phyloP scores from a whole-genome alignment of 2,329 filamentous ascomycete species.

The Scortechinia acanthostroma region DNA sequence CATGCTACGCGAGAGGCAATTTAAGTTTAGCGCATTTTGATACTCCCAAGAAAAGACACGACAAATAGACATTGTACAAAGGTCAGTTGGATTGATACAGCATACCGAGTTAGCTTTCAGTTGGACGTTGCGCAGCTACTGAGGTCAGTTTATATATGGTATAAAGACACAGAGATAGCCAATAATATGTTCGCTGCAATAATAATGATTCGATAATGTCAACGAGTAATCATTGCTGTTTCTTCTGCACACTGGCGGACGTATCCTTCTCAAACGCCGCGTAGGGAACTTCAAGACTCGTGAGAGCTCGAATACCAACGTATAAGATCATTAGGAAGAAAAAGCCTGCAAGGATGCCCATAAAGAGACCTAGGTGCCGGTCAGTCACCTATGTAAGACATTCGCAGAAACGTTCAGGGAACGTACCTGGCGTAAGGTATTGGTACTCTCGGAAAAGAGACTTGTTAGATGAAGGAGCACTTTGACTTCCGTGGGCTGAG shows the following conservation, averaged over 20 bases:
- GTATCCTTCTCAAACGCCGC: conserved; percentile 2
- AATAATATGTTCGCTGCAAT: too few relatives aligned
- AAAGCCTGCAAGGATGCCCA: not conserved
- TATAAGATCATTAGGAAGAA: not conserved
- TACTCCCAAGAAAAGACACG: too few relatives aligned
- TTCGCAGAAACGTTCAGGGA: not conserved
- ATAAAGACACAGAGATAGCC: too few relatives aligned
- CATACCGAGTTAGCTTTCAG: too few relatives aligned
- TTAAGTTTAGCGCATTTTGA: too few relatives aligned
- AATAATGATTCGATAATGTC: not conserved
- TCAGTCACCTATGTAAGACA: not conserved
- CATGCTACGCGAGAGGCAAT: too few relatives aligned
- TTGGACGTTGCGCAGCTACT: too few relatives aligned
- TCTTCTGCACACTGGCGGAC: not conserved
- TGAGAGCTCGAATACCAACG: not conserved
- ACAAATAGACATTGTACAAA: too few relatives aligned
- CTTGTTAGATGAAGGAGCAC: not conserved
- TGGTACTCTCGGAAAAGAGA: not conserved
- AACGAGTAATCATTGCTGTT: conserved; percentile 1
- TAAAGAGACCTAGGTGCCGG: not conserved
- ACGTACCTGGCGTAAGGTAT: not conserved
- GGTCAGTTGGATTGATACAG: too few relatives aligned
- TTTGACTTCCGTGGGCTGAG: not conserved
- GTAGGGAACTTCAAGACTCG: not conserved
- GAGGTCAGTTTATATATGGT: too few relatives aligned